Base-by-base conservation (phyloP, 2,329 filamentous ascomycete species). In the Diaporthe sp. region DNA sequence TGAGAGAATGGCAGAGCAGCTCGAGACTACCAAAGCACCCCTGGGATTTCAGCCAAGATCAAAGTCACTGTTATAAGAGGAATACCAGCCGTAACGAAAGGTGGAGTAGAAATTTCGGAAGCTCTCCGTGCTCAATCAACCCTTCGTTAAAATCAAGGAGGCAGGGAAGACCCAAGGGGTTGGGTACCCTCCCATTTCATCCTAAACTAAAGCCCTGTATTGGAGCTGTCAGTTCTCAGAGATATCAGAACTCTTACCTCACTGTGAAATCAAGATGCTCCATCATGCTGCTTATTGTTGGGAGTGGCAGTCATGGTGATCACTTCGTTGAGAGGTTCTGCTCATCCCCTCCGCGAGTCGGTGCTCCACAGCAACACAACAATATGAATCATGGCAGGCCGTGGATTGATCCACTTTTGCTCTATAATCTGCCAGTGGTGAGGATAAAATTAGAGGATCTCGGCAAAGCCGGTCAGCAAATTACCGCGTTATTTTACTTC, bases 31-130 rank as follows among this genome's bases (percentile, higher is more conserved):
- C 12, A 22, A 39, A 59, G 8, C 35, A 37, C 32, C 37, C 39
- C 39, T 22, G 27, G 17, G 9, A 63, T 22, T 22, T 63, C 37
- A 63, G 59, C 25, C 59, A 19, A 63, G 39, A 19, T 63, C 39
- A 30, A 47, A 44, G 25, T 30, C 39, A 30, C 59, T 32, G 47
- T 44, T 63, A 42, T 44, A 63, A 63, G 25, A 44, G 9, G 25
- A n/a, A 63, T 8, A 22, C 13, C 25, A 13, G 39, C 59, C 39
- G 17, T 22, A 22, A 32, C 42, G 39, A 32, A 39, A 61, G n/a
- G 59, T 32, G 39, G 35, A 63, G 59, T 63, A 39, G 59, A 27
- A 39, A 63, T 15, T 44, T 63, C 59, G 59, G 59, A 63, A 63
- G 59, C 59, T 63, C 25, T 30, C 59, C 59, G 59, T 19, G 8